Percentiles rank a stretch among this genome's conserved stretches.
These are phyloP conservation scores for Lomentospora prolificans DNA, from an alignment of 2,329 filamentous ascomycete species.

Conservation along the genomic window DNA sequence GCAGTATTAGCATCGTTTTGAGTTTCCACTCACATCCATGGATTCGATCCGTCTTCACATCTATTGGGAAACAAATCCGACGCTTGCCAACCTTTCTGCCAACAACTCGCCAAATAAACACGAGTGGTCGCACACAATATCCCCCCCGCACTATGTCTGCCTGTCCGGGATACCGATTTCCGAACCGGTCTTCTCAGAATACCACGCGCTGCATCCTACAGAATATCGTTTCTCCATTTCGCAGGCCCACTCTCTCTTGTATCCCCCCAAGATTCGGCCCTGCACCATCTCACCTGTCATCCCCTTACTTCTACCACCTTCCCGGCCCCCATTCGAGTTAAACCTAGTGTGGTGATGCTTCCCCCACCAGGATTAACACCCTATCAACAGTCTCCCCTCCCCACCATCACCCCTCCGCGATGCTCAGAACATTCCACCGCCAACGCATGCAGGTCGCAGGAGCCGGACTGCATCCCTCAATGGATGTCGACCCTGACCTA, in stretches of 20 bases:
- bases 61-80: too few species aligned
- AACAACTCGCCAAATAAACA: too few species aligned
- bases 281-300: neutral
- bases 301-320: neutral
- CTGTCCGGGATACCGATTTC: neutral
- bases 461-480: neutral
- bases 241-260: neutral
- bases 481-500: neutral
- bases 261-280: neutral
- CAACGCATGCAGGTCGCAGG: conserved; percentile 1
- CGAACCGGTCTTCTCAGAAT: neutral
- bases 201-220: neutral
- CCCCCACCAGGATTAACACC: neutral
- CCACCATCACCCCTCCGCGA: neutral
- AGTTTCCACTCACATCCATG: too few species aligned
- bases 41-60: too few species aligned
- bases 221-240: neutral
- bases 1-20: too few species aligned
- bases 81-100: too few species aligned
- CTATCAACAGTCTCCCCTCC: conserved; percentile 3
- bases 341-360: neutral
- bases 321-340: neutral
- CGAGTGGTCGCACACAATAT: neutral
- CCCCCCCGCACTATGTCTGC: neutral
- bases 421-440: neutral